Evolutionary conservation across 2,329 filamentous ascomycete genomes (phyloP).

Genomic region (Mollisiaceae sp.): DNA sequence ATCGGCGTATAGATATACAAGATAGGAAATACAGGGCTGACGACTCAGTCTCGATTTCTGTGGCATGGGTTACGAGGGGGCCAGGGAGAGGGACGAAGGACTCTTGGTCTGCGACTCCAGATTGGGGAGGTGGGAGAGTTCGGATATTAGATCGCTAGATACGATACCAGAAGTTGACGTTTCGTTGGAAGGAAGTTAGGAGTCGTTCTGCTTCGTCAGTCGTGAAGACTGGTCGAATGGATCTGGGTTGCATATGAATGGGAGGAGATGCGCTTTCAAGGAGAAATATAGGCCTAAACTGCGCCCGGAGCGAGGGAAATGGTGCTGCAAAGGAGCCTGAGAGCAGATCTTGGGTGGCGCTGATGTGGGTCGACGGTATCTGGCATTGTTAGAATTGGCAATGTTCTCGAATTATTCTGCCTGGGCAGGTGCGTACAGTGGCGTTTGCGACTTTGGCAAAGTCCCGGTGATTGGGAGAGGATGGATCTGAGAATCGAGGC

Average conservation of each 20-base stretch:
- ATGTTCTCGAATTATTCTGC: background rate
- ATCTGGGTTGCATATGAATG: slow-evolving; percentile 43
- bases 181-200: slow-evolving; percentile 51
- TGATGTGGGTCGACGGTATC: slow-evolving; percentile 29
- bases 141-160: slow-evolving; percentile 57
- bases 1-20: slow-evolving; percentile 56
- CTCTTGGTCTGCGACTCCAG: slow-evolving; percentile 56
- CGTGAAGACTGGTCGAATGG: slow-evolving; percentile 50
- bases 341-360: slow-evolving; percentile 32
- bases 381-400: background rate
- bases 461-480: slow-evolving; percentile 25
- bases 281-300: slow-evolving; percentile 29
- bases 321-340: slow-evolving; percentile 26
- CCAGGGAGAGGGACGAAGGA: slow-evolving; percentile 55
- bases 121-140: slow-evolving; percentile 55
- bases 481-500: slow-evolving; percentile 25
- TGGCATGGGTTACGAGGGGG: slow-evolving; percentile 51
- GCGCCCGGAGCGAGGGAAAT: slow-evolving; percentile 26
- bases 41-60: slow-evolving; percentile 44
- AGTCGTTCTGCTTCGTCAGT: slow-evolving; percentile 49
- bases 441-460: slow-evolving; percentile 32
- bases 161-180: slow-evolving; percentile 58
- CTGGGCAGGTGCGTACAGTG: slow-evolving; percentile 13
- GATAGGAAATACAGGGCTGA: slow-evolving; percentile 59
- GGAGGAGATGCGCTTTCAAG: slow-evolving; percentile 41